Base-by-base conservation (phyloP, 2,329 filamentous ascomycete genomes). In the Graphilbum sp. region DNA sequence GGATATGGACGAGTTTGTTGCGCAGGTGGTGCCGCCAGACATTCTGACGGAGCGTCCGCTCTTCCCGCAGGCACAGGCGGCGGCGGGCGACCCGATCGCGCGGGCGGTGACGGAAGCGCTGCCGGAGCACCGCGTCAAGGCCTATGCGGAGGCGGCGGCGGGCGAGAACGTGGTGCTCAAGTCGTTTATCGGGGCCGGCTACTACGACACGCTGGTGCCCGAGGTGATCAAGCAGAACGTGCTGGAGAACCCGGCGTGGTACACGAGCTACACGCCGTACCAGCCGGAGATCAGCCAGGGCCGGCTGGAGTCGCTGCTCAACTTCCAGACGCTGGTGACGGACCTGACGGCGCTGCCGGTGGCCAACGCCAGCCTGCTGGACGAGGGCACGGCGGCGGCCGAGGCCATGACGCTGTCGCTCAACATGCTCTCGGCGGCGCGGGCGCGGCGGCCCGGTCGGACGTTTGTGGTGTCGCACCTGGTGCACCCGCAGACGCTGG, bases 231-330 rank as follows among this genome's bases (percentile, higher is more conserved):
- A 90, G 66, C 72, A 87, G 48, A 95, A 95, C 54, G 70, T 96
- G 5, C 64, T 96, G 41, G 86, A 96, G 66, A 88, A 81, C 55
- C 88, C 88, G 5, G 86, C 79, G 10, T 96, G 88, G 88, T 96
- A 96, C 58, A 96, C 88, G 31, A 94, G 86, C 61, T 95, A 96
- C 58, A 95, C 88, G 0, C 88, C 88, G 15, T 96, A 95, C 60
- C 88, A 96, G 62, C 81, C 88, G 3, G 88, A 96, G 62, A 94
- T 96, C 63, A 94, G 86, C 56, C 88, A 96, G 61, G 88, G 88
- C 27, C 77, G 88, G 39, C 61, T 96, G 44, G 85, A 95, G 66
- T 93, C 85, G 6, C 64, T 96, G 38, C 66, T 96, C 45, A 96
- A 96, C 66, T 96, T 86, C 63, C 88, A 96, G 65, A 96, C 88